Conservation (phyloP, 352 stramenopile genomes). For the Phytophthora ohioensis region DNA sequence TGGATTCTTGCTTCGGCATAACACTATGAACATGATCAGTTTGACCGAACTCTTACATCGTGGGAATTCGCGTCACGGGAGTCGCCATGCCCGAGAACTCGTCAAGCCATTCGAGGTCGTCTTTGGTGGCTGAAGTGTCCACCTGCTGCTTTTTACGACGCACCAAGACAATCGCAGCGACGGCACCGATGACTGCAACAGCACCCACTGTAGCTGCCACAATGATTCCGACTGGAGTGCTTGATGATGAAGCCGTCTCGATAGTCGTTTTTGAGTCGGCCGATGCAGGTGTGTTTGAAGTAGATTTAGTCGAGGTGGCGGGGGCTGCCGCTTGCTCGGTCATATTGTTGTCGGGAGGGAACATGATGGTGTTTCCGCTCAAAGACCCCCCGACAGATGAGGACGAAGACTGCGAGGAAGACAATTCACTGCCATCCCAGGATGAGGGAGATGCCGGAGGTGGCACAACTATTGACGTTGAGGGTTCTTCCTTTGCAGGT, state of each 20-base stretch:
- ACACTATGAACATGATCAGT: slow-evolving; percentile 1
- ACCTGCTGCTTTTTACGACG: slow-evolving; percentile 66
- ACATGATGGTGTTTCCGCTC: slow-evolving; percentile 28
- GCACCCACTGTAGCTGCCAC: slow-evolving; percentile 27
- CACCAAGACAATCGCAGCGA: slow-evolving; percentile 48
- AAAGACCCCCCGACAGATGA: slow-evolving; percentile 12
- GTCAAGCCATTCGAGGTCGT: slow-evolving; percentile 35
- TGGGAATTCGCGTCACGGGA: slow-evolving; percentile 48
- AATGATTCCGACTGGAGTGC: slow-evolving; percentile 13
- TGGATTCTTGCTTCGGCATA: neutral
- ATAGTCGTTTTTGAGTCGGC: slow-evolving; percentile 18
- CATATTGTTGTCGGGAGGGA: slow-evolving; percentile 15
- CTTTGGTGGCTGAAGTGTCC: slow-evolving; percentile 39
- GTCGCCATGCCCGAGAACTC: slow-evolving; percentile 32
- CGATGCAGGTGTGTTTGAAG: slow-evolving; percentile 9
- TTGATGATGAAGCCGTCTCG: slow-evolving; percentile 10
- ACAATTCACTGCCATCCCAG: slow-evolving; percentile 14
- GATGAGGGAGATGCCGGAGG: slow-evolving; percentile 13
- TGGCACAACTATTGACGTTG: slow-evolving; percentile 2
- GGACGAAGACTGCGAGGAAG: slow-evolving; percentile 15
- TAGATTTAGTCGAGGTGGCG: slow-evolving; percentile 21
- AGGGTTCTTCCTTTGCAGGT: slow-evolving; percentile 3
- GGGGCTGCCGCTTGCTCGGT: slow-evolving; percentile 8
- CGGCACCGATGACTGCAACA: slow-evolving; percentile 32
- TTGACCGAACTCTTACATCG: slow-evolving; percentile 28